These are phyloP conservation scores for Lepidium aucheri DNA, from an alignment of 345 rosid genomes.

Conservation along the genomic window DNA sequence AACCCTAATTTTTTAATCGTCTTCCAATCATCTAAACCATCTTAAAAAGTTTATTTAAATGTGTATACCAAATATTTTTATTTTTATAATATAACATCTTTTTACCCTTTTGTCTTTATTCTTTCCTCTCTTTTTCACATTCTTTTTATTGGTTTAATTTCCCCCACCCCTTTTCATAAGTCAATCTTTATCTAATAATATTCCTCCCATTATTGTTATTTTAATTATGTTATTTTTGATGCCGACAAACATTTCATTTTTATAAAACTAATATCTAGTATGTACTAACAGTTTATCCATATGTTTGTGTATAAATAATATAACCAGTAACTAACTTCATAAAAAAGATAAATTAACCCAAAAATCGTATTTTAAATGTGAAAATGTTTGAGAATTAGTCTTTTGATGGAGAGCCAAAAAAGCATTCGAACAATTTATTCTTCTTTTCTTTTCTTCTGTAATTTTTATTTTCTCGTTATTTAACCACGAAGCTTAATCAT, in stretches of 20 bases:
- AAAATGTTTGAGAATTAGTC: too few relatives aligned
- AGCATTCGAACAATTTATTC: too few relatives aligned
- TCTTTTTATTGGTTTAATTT: conserved; percentile 12
- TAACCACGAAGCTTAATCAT: not conserved
- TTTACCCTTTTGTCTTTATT: conserved; percentile 21
- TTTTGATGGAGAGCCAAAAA: too few relatives aligned
- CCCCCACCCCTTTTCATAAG: conserved; percentile 6
- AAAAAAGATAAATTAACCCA: too few relatives aligned
- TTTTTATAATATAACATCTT: not conserved
- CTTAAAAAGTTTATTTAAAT: not conserved
- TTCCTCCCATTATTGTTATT: not conserved
- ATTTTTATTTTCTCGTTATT: not conserved
- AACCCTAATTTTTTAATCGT: not conserved
- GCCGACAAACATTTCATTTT: not conserved
- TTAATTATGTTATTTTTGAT: not conserved
- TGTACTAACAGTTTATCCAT: not conserved
- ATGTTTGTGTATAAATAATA: not conserved
- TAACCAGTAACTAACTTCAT: not conserved
- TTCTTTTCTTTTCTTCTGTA: too few relatives aligned
- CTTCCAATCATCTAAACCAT: conserved; percentile 21
- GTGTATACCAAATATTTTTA: not conserved
- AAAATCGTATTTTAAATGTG: too few relatives aligned
- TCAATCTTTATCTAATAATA: conserved; percentile 15
- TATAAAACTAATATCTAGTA: not conserved
- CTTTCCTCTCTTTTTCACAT: conserved; percentile 8